Base-by-base conservation (phyloP, 345 rosid genomes). In the Eucalyptus victrix region DNA sequence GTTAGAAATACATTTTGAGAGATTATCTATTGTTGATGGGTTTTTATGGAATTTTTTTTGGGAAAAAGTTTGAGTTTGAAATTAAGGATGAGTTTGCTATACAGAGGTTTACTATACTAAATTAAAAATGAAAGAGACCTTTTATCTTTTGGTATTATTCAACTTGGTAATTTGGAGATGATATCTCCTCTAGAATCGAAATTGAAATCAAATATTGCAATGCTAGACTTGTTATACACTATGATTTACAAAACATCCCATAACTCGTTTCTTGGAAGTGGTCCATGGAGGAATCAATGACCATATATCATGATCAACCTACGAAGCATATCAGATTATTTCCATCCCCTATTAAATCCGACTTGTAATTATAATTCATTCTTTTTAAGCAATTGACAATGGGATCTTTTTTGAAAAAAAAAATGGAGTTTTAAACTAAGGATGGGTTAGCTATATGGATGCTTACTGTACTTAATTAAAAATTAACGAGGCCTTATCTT, bases 241-340 rank as follows among this genome's bases (percentile, higher is more conserved):
- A 53, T 17, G 72, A 15, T 65, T 65, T 65, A 60, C 32, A 28
- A 12, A 60, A 60, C 56, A 51, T 51, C 56, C 56, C 23, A 56
- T 4, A 56, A 56, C 60, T 56, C 60, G 28, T 56, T 23, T 56
- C 60, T 56, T 24, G 60, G 60, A 56, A 56, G 60, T 23, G 60
- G 28, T 21, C 60, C 5, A 56, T 56, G 60, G 0, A 0, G 60
- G 60, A 56, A 56, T 23, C 0, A 23, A 56, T 2, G 28, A 23
- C 9, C 56, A 24, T 21, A 56, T 9, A 54, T 9, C 28, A 54
- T 9, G 60, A 54, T 21, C 60, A 54, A 54, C 60, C 60, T 4
- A 56, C 28, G 28, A 24, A 23, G 0, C 60, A 56, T 2, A 56
- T 56, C 60, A 24, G 60, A 56, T 56, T 0, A 56, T 56, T 56